Percentiles rank a stretch among this genome's conserved stretches.
These are phyloP conservation scores for Naganishia vaughanmartiniae DNA, from an alignment of 768 basidiomycete genomes.

Conservation along the genomic window DNA sequence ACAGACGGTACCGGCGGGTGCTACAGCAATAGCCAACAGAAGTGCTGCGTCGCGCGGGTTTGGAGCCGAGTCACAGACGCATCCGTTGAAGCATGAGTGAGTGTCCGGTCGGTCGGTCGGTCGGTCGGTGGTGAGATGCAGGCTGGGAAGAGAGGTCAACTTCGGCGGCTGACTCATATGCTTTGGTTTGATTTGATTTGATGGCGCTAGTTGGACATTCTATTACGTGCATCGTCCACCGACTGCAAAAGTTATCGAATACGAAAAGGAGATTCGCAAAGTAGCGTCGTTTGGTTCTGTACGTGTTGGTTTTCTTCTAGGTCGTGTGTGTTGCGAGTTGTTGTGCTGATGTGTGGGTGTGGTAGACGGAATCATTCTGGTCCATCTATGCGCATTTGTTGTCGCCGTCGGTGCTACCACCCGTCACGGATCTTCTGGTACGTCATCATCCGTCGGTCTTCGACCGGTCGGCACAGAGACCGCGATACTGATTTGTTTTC, in stretches of 20 bases:
- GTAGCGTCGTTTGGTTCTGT: conserved; percentile 71
- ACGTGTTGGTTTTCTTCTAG: conserved; percentile 61
- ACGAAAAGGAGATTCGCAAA: conserved; percentile 92
- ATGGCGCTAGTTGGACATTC: conserved; percentile 43
- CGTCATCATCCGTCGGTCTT: background rate
- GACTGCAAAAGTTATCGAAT: conserved; percentile 82
- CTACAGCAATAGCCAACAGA: background rate
- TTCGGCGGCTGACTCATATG: too few species aligned
- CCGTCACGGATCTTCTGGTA: conserved; percentile 85
- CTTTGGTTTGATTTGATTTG: background rate
- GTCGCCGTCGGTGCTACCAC: conserved; percentile 74
- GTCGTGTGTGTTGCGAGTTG: conserved; percentile 28
- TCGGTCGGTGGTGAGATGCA: too few species aligned
- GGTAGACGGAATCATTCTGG: conserved; percentile 90
- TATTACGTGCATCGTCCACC: conserved; percentile 68
- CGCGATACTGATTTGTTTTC: too few species aligned
- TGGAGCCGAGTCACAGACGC: conserved; percentile 19
- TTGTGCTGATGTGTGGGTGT: background rate
- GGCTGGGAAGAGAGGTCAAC: too few species aligned
- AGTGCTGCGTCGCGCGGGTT: background rate
- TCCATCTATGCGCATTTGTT: conserved; percentile 87
- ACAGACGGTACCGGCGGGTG: background rate
- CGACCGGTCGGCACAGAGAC: too few species aligned
- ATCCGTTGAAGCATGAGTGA: conserved; percentile 32
- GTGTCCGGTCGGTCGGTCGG: background rate